Conservation (phyloP, 2,329 filamentous ascomycete genomes). For the Beauveria bassiana region DNA sequence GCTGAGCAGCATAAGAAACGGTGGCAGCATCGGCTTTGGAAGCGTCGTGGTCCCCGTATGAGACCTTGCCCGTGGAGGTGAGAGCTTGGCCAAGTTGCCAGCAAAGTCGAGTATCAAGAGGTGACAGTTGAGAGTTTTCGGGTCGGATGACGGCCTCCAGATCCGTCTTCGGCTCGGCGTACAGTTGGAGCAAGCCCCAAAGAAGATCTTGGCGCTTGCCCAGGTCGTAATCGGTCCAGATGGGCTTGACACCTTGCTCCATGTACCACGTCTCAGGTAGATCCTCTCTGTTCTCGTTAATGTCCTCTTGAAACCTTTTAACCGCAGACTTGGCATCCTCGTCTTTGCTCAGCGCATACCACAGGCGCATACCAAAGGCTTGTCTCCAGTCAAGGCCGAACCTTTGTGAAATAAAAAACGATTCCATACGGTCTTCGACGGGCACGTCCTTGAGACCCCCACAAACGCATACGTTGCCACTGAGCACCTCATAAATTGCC, state of each 20-base stretch:
- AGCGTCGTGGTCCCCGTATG: slow-evolving; percentile 45
- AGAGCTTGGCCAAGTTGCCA: slow-evolving; percentile 79
- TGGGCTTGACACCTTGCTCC: slow-evolving; percentile 47
- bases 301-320: slow-evolving; percentile 62
- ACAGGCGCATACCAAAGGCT: slow-evolving; percentile 82
- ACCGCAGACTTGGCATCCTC: slow-evolving; percentile 63
- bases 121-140: slow-evolving; percentile 67
- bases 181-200: slow-evolving; percentile 80
- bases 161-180: slow-evolving; percentile 50
- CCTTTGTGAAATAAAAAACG: slow-evolving; percentile 73
- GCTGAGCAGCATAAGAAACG: slow-evolving; percentile 55
- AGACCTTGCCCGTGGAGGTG: slow-evolving; percentile 39
- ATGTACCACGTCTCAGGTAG: slow-evolving; percentile 65
- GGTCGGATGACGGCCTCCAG: slow-evolving; percentile 68
- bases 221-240: slow-evolving; percentile 54
- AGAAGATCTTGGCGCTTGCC: slow-evolving; percentile 66
- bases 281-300: slow-evolving; percentile 63
- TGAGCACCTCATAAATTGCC: slow-evolving; percentile 80
- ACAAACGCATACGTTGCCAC: slow-evolving; percentile 79
- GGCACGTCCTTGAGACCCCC: slow-evolving; percentile 67
- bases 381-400: slow-evolving; percentile 92
- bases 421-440: slow-evolving; percentile 70
- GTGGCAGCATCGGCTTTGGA: slow-evolving; percentile 60
- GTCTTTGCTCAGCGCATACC: slow-evolving; percentile 71
- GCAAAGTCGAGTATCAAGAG: slow-evolving; percentile 65